Evolutionary conservation across 805 yeast genomes (phyloP).

Genomic region (Suhomyces prunicola): DNA sequence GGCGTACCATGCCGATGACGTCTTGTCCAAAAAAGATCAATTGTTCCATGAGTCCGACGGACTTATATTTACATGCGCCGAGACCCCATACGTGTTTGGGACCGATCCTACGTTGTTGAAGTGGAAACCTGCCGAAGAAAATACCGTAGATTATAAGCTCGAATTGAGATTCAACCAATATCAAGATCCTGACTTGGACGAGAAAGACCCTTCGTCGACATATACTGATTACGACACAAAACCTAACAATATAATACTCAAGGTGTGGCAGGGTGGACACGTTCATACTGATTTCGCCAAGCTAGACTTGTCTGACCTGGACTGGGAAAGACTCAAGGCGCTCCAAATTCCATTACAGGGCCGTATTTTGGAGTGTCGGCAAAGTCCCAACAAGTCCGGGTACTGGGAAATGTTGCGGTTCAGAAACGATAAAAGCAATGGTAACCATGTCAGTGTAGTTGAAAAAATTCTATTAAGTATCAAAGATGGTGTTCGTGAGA

Average conservation of each 20-base stretch:
- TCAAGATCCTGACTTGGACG: slow-evolving; percentile 62
- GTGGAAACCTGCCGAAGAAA: slow-evolving; percentile 98
- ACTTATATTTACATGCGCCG: slow-evolving; percentile 86
- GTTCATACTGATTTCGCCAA: slow-evolving; percentile 65
- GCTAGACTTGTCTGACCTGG: slow-evolving; percentile 59
- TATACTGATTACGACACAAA: slow-evolving; percentile 78
- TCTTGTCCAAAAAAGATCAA: slow-evolving; percentile 65
- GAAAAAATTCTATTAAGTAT: slow-evolving; percentile 81
- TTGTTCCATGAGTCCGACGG: slow-evolving; percentile 93
- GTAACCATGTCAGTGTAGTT: slow-evolving; percentile 80
- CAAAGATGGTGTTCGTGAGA: slow-evolving; percentile 77
- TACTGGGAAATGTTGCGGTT: slow-evolving; percentile 85
- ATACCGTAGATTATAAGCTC: slow-evolving; percentile 84
- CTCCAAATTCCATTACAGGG: slow-evolving; percentile 82
- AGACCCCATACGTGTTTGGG: slow-evolving; percentile 81
- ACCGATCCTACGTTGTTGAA: slow-evolving; percentile 83
- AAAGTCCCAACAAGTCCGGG: slow-evolving; percentile 52
- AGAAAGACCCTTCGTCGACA: slow-evolving; percentile 64
- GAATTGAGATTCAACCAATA: slow-evolving; percentile 55
- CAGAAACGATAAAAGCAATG: slow-evolving; percentile 88
- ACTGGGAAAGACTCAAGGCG: slow-evolving; percentile 74
- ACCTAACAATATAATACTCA: slow-evolving; percentile 60
- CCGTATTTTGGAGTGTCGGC: slow-evolving; percentile 80
- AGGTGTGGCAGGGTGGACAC: slow-evolving; percentile 73
- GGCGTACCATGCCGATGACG: slow-evolving; percentile 72